Conservation (phyloP, 495 filamentous ascomycete species). For the Margaritispora aquatica region DNA sequence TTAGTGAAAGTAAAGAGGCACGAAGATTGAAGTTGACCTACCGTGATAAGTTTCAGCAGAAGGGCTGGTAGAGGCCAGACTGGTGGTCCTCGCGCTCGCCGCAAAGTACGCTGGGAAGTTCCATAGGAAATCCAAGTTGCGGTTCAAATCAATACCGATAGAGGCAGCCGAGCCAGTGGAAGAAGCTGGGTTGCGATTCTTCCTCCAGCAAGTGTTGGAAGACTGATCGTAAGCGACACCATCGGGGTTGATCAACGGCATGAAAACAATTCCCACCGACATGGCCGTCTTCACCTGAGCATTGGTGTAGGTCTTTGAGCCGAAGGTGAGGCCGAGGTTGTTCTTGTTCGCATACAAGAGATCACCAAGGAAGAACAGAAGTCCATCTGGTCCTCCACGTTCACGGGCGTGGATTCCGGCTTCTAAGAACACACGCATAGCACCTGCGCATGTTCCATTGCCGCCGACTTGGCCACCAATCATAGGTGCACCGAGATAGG, state of each 20-base stretch:
- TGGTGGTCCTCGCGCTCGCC: slow-evolving; percentile 9
- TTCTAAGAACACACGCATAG: slow-evolving; percentile 29
- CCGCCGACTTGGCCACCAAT: slow-evolving; percentile 24
- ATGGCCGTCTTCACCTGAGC: slow-evolving; percentile 31
- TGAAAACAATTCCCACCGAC: slow-evolving; percentile 32
- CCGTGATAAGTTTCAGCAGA: slow-evolving; percentile 27
- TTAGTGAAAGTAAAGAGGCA: too few species aligned
- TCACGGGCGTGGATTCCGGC: slow-evolving; percentile 33
- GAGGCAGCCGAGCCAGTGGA: slow-evolving; percentile 11
- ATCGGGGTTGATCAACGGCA: slow-evolving; percentile 35
- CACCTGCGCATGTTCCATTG: slow-evolving; percentile 11
- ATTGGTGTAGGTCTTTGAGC: slow-evolving; percentile 31
- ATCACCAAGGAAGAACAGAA: slow-evolving; percentile 33
- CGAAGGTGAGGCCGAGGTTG: slow-evolving; percentile 32
- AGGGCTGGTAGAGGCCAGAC: slow-evolving; percentile 27
- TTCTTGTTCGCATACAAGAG: slow-evolving; percentile 31
- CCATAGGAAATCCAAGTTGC: slow-evolving; percentile 35
- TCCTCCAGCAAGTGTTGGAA: slow-evolving; percentile 32
- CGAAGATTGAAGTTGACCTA: background rate
- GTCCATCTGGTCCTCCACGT: slow-evolving; percentile 29
- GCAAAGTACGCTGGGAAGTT: slow-evolving; percentile 29
- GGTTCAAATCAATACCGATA: slow-evolving; percentile 33
- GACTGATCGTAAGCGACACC: slow-evolving; percentile 32
- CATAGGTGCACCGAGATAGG: slow-evolving; percentile 26
- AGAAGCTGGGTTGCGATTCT: slow-evolving; percentile 32